Evolutionary conservation across 139 green algal species (phyloP).

Genomic region (Chlamydomonas incerta): DNA sequence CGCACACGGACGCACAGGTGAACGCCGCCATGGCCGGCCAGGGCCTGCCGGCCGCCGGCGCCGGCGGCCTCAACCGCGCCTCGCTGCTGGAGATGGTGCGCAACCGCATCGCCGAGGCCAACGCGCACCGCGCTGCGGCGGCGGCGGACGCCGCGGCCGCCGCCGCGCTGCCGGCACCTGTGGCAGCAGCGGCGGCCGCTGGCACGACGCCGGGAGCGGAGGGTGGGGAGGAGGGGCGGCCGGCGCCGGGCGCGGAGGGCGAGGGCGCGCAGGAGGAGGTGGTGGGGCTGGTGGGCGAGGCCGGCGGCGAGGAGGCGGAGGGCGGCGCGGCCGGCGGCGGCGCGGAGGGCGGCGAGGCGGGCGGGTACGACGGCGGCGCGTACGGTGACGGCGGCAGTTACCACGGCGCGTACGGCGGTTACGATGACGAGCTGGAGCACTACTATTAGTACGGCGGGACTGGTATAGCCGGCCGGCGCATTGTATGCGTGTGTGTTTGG

Average conservation of each 20-base stretch:
- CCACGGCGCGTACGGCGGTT: conserved; percentile 1
- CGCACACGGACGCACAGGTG: neutral
- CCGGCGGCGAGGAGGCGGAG: neutral
- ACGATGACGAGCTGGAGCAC: conserved; percentile 27
- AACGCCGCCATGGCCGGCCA: conserved; percentile 1
- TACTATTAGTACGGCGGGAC: no score
- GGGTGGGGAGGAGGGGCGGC: neutral
- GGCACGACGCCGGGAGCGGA: neutral
- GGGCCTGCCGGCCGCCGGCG: neutral
- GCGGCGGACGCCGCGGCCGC: neutral
- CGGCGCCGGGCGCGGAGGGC: no score
- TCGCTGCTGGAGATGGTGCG: conserved; percentile 36
- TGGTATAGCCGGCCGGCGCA: no score
- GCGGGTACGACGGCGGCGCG: neutral
- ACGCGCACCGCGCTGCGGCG: neutral
- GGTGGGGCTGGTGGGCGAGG: neutral
- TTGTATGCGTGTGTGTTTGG: no score
- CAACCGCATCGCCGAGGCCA: neutral
- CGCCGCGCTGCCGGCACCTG: neutral
- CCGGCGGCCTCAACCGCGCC: neutral
- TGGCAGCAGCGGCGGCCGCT: neutral
- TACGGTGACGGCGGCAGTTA: neutral
- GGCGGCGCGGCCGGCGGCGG: no score
- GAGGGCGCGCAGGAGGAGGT: neutral
- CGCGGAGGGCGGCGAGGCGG: neutral